Evolutionary conservation across 1,139 yeast genomes (phyloP).

Genomic region (Hanseniaspora gamundiae): DNA sequence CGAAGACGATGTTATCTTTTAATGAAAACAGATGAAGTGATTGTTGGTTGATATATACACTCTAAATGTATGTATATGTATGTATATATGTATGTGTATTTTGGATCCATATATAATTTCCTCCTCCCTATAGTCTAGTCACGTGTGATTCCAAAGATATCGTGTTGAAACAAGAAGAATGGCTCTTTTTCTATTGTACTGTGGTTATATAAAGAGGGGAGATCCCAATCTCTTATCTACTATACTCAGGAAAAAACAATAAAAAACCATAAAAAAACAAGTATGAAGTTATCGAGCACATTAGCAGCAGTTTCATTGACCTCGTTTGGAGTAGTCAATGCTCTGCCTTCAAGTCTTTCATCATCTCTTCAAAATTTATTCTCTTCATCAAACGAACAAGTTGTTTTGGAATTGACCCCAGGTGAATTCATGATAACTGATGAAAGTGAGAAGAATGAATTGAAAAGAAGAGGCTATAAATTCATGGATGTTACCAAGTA

Average conservation of each 20-base stretch:
- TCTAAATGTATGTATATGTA: too few relatives aligned
- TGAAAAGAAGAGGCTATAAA: constrained; percentile 41
- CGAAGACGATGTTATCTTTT: constrained; percentile 40
- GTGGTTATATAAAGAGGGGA: too few relatives aligned
- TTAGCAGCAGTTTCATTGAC: not conserved
- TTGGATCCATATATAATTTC: too few relatives aligned
- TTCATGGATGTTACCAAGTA: constrained; percentile 63
- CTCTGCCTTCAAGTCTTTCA: too few relatives aligned
- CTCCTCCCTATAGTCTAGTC: too few relatives aligned
- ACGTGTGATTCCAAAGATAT: too few relatives aligned
- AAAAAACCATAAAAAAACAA: not conserved
- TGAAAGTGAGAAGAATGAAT: constrained; percentile 44
- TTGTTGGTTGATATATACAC: not conserved
- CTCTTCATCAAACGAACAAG: not conserved
- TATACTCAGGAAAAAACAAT: not conserved
- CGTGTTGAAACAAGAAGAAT: too few relatives aligned
- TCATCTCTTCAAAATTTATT: too few relatives aligned
- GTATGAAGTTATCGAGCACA: not conserved
- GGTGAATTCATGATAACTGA: constrained; percentile 31
- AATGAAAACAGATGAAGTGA: constrained; percentile 2
- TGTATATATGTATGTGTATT: too few relatives aligned
- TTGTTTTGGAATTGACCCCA: not conserved
- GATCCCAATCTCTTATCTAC: too few relatives aligned
- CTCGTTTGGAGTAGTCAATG: too few relatives aligned
- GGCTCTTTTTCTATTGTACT: too few relatives aligned